Base-by-base conservation (phyloP, 495 filamentous ascomycete species). In the Penicillium dipodomyicola region DNA sequence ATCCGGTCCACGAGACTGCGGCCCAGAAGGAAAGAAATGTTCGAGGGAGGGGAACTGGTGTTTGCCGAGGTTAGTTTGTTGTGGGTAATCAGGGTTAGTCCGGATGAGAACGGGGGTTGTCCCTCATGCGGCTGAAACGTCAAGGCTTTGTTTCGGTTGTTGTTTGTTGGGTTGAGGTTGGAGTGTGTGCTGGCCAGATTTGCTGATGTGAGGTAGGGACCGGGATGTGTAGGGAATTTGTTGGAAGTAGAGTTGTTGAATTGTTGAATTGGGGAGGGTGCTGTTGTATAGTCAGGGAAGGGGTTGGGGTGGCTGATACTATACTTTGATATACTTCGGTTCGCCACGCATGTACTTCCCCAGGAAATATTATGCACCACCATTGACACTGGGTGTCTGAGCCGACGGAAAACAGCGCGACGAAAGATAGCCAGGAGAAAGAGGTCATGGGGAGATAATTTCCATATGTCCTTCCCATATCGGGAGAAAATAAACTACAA, bases 401-500 rank as follows among this genome's bases (percentile, higher is more conserved):
- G 44, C 35, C n/a, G 6, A 39, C n/a, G 14, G 42, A 8, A 15
- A 44, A 22, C 3, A 25, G 15, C 27, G 19, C 14, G 14, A 49
- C 23, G 11, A 49, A n/a, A 23, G 5, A 33, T n/a, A 35, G 23
- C 44, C n/a, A 11, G 47, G 22, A 25, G 32, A 25, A 39, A 19
- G 14, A 40, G 15, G 33, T 40, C 22, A 19, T 27, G 49, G 12
- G 33, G 41, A 52, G 32, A 42, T 30, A 19, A 48, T 48, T 48
- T 20, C 22, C 4, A 37, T 33, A 47, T 52, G 37, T 46, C 52
- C 33, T 60, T 54, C 49, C 49, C 55, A 41, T 55, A 45, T 39
- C 6, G 25, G 29, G 37, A 54, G 41, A 33, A 52, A 60, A 56
- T 60, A 66, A 66, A 60, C 63, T 68, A 68, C 59, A 65, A 59